Conservation (phyloP, 2,329 filamentous ascomycete species). For the Alternaria novae-zelandiae region DNA sequence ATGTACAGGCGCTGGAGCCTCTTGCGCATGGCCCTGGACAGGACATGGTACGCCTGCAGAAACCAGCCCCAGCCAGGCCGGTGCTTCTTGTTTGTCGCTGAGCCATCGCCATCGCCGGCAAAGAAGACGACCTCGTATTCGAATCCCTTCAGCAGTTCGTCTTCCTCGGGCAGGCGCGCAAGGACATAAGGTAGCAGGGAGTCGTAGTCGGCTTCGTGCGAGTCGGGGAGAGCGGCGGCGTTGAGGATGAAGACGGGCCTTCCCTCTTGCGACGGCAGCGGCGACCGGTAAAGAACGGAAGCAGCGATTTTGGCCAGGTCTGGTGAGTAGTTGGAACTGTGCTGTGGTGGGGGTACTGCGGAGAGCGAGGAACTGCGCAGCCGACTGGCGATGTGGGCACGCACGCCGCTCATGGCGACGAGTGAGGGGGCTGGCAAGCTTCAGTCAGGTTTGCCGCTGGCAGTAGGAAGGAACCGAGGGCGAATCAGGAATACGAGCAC, state of each 20-base stretch:
- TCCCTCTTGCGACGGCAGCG: constrained; percentile 56
- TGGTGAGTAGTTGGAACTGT: constrained; percentile 56
- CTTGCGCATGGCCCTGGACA: constrained; percentile 62
- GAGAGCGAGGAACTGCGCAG: constrained; percentile 54
- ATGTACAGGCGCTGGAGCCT: constrained; percentile 63
- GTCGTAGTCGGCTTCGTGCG: constrained; percentile 62
- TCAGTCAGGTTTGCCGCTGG: background rate
- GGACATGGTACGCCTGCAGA: constrained; percentile 63
- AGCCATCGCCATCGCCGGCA: constrained; percentile 59
- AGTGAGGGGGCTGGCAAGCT: background rate
- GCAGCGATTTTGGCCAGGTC: constrained; percentile 57
- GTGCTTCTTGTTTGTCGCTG: constrained; percentile 55
- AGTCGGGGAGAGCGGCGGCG: constrained; percentile 63
- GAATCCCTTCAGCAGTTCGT: constrained; percentile 60
- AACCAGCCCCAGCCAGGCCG: constrained; percentile 63
- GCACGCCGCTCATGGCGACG: constrained; percentile 46
- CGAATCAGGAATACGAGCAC: constrained; percentile 13
- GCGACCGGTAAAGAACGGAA: constrained; percentile 62
- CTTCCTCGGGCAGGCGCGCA: constrained; percentile 60
- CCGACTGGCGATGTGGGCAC: constrained; percentile 46
- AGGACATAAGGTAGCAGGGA: constrained; percentile 62
- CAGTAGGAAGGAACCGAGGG: background rate
- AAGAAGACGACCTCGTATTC: constrained; percentile 66
- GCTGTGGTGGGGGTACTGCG: constrained; percentile 54
- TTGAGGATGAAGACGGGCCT: constrained; percentile 62